phyloP scores from a whole-genome alignment of 768 basidiomycete genomes.

The Daedalea quercina region DNA sequence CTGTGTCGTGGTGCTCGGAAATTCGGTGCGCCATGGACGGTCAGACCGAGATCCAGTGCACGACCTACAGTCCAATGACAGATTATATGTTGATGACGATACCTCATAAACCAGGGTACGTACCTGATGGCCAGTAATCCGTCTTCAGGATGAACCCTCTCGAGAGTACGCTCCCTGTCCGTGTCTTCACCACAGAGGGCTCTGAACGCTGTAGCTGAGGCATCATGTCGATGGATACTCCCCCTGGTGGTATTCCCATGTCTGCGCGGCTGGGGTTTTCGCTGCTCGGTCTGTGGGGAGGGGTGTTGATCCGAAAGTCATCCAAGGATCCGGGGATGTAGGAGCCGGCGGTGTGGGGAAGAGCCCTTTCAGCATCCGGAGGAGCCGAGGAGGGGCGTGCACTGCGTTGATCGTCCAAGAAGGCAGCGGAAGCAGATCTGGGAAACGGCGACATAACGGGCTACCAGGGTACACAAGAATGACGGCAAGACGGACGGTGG shows the following conservation, averaged over 20 bases:
- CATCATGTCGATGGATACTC: conserved; percentile 50
- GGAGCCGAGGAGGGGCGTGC: conserved; percentile 10
- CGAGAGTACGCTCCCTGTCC: conserved; percentile 77
- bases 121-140: conserved; percentile 77
- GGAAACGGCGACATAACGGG: background rate
- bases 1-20: conserved; percentile 79
- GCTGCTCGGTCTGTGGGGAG: background rate
- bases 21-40: conserved; percentile 92
- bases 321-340: no score
- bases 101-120: background rate
- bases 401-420: conserved; percentile 1
- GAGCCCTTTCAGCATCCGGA: conserved; percentile 1
- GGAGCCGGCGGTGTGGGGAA: background rate
- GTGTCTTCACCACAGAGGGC: conserved; percentile 73
- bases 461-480: background rate
- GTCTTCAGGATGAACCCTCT: conserved; percentile 94
- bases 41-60: conserved; percentile 85
- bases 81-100: background rate
- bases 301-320: background rate
- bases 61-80: conserved; percentile 44
- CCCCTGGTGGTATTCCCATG: background rate
- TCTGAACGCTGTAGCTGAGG: conserved; percentile 57
- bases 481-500: background rate
- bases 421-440: background rate
- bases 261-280: background rate